Evolutionary conservation across 2,329 filamentous ascomycete genomes (phyloP).

Genomic region (Cladosporium sp.): DNA sequence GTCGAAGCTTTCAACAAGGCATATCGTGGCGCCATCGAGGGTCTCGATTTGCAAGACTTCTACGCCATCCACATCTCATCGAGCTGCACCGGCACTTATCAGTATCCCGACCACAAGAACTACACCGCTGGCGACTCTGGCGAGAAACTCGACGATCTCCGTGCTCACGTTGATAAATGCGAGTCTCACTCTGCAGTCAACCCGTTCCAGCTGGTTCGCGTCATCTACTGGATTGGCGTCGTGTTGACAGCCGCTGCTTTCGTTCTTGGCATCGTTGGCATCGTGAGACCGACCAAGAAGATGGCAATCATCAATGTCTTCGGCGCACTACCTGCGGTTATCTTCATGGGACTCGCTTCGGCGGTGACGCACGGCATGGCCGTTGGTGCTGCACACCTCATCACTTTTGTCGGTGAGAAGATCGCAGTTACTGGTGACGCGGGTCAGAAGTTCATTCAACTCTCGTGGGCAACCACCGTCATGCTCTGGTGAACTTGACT

Average conservation of each 20-base stretch:
- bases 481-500: conserved; percentile 24
- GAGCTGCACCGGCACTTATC: conserved; percentile 51
- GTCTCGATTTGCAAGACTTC: conserved; percentile 54
- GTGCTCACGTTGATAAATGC: conserved; percentile 36
- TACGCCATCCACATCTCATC: conserved; percentile 59
- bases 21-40: conserved; percentile 38
- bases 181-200: conserved; percentile 51
- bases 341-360: conserved; percentile 65
- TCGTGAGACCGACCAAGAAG: conserved; percentile 37
- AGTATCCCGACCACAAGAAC: conserved; percentile 38
- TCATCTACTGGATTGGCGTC: conserved; percentile 57
- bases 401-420: conserved; percentile 50
- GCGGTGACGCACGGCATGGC: conserved; percentile 67
- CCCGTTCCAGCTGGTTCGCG: conserved; percentile 55
- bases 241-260: conserved; percentile 49
- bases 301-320: conserved; percentile 46
- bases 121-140: conserved; percentile 38
- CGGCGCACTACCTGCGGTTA: conserved; percentile 47
- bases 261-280: conserved; percentile 40
- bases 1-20: conserved; percentile 38
- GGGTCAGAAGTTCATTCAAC: conserved; percentile 52
- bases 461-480: conserved; percentile 56
- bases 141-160: conserved; percentile 44
- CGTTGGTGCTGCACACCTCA: conserved; percentile 48
- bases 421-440: conserved; percentile 48